Conservation (phyloP, 345 rosid genomes). For the Turnera subulata region DNA sequence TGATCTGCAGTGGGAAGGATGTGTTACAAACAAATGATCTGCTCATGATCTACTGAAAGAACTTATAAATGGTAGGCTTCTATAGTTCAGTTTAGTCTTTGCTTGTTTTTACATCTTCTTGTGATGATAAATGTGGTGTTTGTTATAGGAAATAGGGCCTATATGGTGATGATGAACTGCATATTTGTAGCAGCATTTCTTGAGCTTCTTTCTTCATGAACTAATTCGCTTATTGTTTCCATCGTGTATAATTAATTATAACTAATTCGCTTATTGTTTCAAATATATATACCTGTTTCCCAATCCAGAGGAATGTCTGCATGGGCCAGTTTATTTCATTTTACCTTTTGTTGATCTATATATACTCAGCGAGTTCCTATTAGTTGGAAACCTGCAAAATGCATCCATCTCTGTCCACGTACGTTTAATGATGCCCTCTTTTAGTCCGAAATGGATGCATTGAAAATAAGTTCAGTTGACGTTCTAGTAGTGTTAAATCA, state of each 20-base stretch:
- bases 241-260: too few relatives aligned
- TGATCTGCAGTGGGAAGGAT: conserved; percentile 10
- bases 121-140: conserved; percentile 4
- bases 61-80: conserved; percentile 25
- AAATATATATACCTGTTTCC: too few relatives aligned
- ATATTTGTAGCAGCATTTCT: conserved; percentile 2
- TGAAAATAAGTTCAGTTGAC: background rate
- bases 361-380: too few relatives aligned
- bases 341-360: too few relatives aligned
- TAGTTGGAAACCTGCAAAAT: conserved; percentile 13
- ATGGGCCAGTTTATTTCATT: too few relatives aligned
- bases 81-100: conserved; percentile 3
- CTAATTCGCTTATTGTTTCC: too few relatives aligned
- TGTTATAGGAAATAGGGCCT: conserved; percentile 14
- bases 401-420: conserved; percentile 8
- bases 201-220: conserved; percentile 13
- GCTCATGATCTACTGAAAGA: conserved; percentile 14
- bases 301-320: too few relatives aligned
- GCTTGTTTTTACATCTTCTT: background rate
- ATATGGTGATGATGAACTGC: conserved; percentile 23
- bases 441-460: background rate
- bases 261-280: too few relatives aligned
- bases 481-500: background rate
- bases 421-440: background rate
- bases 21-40: background rate